Conservation (phyloP, 139 green algal genomes). For the Volvox africanus region DNA sequence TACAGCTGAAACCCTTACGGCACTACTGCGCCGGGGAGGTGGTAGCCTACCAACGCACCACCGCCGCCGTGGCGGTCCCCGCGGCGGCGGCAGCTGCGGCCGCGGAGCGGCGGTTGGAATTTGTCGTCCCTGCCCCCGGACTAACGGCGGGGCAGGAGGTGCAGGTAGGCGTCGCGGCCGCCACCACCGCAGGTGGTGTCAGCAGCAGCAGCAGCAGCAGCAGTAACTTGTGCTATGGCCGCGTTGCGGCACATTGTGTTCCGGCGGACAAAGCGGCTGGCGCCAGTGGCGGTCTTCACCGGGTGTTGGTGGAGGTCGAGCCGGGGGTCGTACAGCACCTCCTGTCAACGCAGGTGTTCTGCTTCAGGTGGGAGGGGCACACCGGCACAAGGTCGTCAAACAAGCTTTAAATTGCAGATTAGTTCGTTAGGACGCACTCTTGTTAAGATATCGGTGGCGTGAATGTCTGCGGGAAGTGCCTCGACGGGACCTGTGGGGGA, state of each 20-base stretch:
- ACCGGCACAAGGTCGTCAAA: too few relatives aligned
- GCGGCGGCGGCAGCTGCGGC: conserved; percentile 1
- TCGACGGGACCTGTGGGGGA: too few relatives aligned
- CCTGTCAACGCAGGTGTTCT: conserved; percentile 66
- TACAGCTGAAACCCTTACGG: conserved; percentile 71
- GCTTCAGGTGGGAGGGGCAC: conserved; percentile 50
- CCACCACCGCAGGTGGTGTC: too few relatives aligned
- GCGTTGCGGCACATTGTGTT: conserved; percentile 61
- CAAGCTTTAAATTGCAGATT: too few relatives aligned
- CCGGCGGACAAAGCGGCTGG: conserved; percentile 27
- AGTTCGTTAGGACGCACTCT: too few relatives aligned
- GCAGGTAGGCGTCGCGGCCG: neutral
- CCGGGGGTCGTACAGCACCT: conserved; percentile 57
- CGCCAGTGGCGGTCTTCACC: conserved; percentile 49
- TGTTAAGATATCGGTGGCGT: too few relatives aligned
- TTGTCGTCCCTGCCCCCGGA: neutral
- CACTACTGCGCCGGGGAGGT: conserved; percentile 66
- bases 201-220: neutral
- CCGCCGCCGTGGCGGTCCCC: conserved; percentile 12
- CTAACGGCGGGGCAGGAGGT: neutral
- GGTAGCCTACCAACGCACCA: conserved; percentile 40
- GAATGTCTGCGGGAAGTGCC: too few relatives aligned
- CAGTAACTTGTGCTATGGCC: conserved; percentile 60
- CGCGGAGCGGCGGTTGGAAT: conserved; percentile 15
- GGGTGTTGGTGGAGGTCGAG: conserved; percentile 64